Evolutionary conservation across 306 rosid genomes (phyloP), one percentile per base, ranked within the genome.

Genomic region (Castanopsis chinensis): DNA sequence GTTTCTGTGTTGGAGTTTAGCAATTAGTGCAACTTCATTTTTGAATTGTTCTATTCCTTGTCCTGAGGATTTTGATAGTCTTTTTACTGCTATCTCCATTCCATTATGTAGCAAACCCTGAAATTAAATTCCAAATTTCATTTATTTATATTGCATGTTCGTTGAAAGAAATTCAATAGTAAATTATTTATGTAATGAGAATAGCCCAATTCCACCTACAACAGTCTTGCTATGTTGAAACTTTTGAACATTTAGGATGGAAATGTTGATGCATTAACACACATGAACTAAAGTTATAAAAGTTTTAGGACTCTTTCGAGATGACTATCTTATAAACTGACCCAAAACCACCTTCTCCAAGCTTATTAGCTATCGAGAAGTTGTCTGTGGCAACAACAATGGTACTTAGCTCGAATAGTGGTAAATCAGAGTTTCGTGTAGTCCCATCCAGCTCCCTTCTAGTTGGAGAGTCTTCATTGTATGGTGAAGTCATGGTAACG

Each of bases 321-420:
- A 1, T 5, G 10, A 15, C 1, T 35, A 68, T 53, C 72, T 68
- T 35, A 35, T 33, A 68, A 35, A 67, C 72, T 8, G 18, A 1
- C 52, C 72, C 72, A 35, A 35, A 67, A 35, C 72, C 72, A 35
- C 72, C 52, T 35, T 67, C 45, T 71, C 94, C 94, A 64, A 90
- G 88, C 84, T 81, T 88, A 72, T 88, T 86, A 19, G 19, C 60
- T n/a, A 8, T 3, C 21, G 90, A 81, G 59, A 91, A 91, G 75
- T 82, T 79, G 41, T 86, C 53, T 5, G 92, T 91, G 49, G 95
- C 91, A 19, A 73, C 78, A 72, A 79, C 85, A 51, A 87, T 80
- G 6, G 87, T 64, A 54, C 75, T 76, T 57, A 84, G 80, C 32
- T 81, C 76, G 65, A 78, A 88, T 49, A 82, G 75, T 13, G 85